phyloP scores from a whole-genome alignment of 1,284 basidiomycete species.

The Fistulinella staudtii region DNA sequence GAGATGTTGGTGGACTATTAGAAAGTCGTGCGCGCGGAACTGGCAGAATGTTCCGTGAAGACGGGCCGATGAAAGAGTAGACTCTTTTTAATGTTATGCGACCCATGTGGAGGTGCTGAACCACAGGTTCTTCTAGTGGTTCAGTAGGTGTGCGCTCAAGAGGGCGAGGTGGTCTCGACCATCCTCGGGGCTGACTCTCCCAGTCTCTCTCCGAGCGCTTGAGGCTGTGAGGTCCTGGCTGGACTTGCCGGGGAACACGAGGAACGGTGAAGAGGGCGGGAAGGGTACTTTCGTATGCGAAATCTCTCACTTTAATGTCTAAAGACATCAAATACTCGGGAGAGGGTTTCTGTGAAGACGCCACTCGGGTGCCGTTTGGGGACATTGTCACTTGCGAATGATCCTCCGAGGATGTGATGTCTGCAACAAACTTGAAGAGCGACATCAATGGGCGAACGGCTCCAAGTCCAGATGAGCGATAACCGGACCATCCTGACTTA shows the following conservation, averaged over 20 bases:
- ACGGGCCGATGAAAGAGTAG: constrained; percentile 13
- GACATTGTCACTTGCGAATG: constrained; percentile 12
- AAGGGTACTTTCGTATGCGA: constrained; percentile 61
- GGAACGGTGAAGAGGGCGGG: constrained; percentile 52
- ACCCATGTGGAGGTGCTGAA: constrained; percentile 16
- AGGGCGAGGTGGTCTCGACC: constrained; percentile 12
- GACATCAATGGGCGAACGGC: no score
- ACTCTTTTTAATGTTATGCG: constrained; percentile 18
- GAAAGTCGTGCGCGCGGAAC: constrained; percentile 8
- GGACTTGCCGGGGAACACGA: constrained; percentile 42
- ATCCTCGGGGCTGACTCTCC: constrained; percentile 29
- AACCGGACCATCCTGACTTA: constrained; percentile 30
- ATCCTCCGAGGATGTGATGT: constrained; percentile 19
- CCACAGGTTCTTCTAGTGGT: constrained; percentile 35
- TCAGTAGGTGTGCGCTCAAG: constrained; percentile 50
- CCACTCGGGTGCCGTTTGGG: constrained; percentile 2
- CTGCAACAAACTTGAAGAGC: constrained; percentile 30
- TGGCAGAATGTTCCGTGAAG: constrained; percentile 5
- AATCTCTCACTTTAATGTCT: constrained; percentile 69
- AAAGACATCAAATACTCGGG: constrained; percentile 37
- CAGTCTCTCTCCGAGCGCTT: constrained; percentile 37
- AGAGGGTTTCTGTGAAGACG: constrained; percentile 34
- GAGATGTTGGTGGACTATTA: constrained; percentile 21
- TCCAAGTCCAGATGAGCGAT: no score
- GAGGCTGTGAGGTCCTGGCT: constrained; percentile 37